Evolutionary conservation across 805 yeast species (phyloP).

Genomic region (Monosporozyma aerobia): DNA sequence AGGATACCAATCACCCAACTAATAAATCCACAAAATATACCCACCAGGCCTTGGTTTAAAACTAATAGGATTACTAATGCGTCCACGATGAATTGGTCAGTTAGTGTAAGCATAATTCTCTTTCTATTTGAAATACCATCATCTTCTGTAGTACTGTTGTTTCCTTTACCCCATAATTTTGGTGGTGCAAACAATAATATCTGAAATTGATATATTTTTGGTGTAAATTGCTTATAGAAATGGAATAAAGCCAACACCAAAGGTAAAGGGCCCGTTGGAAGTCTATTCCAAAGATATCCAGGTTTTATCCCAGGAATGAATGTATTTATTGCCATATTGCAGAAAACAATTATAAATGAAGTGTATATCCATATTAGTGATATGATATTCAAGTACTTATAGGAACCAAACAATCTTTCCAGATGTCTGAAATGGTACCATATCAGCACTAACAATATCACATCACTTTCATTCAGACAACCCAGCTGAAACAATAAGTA

Average conservation of each 20-base stretch:
- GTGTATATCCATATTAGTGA: conserved; percentile 41
- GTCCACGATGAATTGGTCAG: conserved; percentile 29
- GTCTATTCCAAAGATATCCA: conserved; percentile 27
- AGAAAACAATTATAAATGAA: conserved; percentile 30
- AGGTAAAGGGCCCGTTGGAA: conserved; percentile 38
- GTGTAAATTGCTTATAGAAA: conserved; percentile 34
- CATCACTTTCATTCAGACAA: conserved; percentile 54
- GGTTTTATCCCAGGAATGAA: conserved; percentile 16
- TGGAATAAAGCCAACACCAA: conserved; percentile 32
- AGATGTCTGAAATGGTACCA: conserved; percentile 45
- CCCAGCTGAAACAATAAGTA: conserved; percentile 40
- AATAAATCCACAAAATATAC: conserved; percentile 32
- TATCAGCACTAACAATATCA: conserved; percentile 36
- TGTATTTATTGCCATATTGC: conserved; percentile 26
- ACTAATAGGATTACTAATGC: conserved; percentile 30
- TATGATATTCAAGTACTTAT: conserved; percentile 42
- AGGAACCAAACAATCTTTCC: conserved; percentile 50
- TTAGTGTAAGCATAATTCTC: conserved; percentile 12
- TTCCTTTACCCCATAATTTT: conserved; percentile 8
- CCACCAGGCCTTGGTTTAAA: conserved; percentile 36
- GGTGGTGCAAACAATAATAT: conserved; percentile 28
- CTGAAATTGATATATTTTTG: conserved; percentile 34
- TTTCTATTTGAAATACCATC: background rate
- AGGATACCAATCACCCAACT: conserved; percentile 40
- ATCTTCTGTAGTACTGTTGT: conserved; percentile 13